These are phyloP conservation scores for Phytophthora palmivora DNA, from an alignment of 352 stramenopile species.

Conservation along the genomic window DNA sequence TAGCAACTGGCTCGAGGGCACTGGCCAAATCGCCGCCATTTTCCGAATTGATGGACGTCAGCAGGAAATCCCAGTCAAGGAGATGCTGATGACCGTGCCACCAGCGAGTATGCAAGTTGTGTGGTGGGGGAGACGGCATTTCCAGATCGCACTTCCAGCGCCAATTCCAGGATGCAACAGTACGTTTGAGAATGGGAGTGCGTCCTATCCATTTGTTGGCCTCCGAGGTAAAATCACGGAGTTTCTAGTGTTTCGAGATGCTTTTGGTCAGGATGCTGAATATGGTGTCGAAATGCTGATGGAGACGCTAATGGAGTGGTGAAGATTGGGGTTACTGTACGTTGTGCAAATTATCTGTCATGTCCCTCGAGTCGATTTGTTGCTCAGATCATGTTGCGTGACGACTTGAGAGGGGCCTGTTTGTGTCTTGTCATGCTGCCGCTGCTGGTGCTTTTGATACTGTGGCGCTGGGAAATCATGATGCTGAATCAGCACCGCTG, in stretches of 20 bases:
- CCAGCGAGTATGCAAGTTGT: slow-evolving; percentile 22
- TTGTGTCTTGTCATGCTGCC: not conserved
- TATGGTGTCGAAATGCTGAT: not conserved
- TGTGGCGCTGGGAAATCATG: not conserved
- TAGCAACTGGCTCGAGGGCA: slow-evolving; percentile 34
- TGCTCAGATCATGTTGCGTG: slow-evolving; percentile 7
- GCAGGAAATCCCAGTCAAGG: slow-evolving; percentile 1
- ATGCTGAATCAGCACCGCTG: too few species aligned
- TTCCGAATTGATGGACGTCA: slow-evolving; percentile 31
- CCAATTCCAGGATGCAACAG: slow-evolving; percentile 12
- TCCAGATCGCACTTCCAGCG: slow-evolving; percentile 24
- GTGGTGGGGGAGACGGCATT: slow-evolving; percentile 8
- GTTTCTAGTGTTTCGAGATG: not conserved
- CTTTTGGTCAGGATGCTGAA: not conserved
- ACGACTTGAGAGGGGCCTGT: slow-evolving; percentile 9
- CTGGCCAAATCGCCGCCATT: slow-evolving; percentile 35
- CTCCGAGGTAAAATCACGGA: slow-evolving; percentile 4
- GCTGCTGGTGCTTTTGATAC: not conserved
- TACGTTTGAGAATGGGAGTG: slow-evolving; percentile 10
- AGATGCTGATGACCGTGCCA: slow-evolving; percentile 5
- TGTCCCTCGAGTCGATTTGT: slow-evolving; percentile 15
- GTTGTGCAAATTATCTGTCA: not conserved
- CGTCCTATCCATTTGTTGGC: slow-evolving; percentile 1
- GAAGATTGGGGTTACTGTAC: not conserved
- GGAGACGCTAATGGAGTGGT: not conserved